Evolutionary conservation across 176 grass and related monocot genomes (phyloP).

Genomic region (Oryza australiensis): DNA sequence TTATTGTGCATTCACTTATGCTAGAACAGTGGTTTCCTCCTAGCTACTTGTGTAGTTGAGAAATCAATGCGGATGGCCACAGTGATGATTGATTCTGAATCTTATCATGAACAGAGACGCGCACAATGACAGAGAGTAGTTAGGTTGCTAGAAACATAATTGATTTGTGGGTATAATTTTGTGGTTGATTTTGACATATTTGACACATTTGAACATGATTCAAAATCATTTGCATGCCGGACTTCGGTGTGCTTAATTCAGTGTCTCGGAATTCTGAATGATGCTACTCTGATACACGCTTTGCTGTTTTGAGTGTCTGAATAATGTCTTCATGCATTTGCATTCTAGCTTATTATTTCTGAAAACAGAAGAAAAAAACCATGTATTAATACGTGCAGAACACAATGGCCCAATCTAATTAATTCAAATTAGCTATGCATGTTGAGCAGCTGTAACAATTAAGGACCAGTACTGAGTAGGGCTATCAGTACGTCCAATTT

Average conservation of each 20-base stretch:
- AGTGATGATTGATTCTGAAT: conserved; percentile 6
- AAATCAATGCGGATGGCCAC: conserved; percentile 16
- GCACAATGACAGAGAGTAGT: background rate
- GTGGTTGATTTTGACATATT: background rate
- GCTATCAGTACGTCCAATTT: background rate
- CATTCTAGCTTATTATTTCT: background rate
- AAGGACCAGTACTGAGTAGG: background rate
- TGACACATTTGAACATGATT: background rate
- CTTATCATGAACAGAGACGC: background rate
- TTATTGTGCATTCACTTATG: background rate
- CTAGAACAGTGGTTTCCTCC: conserved; percentile 10
- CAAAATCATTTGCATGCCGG: background rate
- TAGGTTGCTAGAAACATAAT: background rate
- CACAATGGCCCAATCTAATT: background rate
- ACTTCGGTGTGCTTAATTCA: background rate
- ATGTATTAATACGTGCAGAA: background rate
- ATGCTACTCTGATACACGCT: background rate
- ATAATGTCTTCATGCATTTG: background rate
- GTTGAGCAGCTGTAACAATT: background rate
- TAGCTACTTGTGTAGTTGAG: background rate
- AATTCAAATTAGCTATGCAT: background rate
- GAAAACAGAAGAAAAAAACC: background rate
- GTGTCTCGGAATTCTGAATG: background rate
- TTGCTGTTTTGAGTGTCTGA: background rate
- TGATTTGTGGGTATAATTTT: background rate